A percentile compares a stretch with the other conserved stretches of the same genome.
Evolutionary conservation across 805 yeast species (phyloP).

Genomic region (Grigorovia jiainica): DNA sequence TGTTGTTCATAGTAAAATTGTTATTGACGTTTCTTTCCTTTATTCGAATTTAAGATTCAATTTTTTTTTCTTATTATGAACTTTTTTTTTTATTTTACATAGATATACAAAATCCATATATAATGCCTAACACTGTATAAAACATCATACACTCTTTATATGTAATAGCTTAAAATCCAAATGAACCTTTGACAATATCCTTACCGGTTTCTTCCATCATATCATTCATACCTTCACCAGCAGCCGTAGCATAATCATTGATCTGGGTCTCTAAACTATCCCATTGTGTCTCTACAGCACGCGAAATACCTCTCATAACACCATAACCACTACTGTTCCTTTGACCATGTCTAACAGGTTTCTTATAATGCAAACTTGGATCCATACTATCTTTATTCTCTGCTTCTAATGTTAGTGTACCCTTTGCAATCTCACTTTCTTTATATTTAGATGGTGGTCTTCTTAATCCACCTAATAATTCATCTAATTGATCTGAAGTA

Average conservation of each 20-base stretch:
- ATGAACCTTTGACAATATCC: constrained; percentile 40
- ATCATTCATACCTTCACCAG: constrained; percentile 47
- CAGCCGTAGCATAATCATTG: constrained; percentile 46
- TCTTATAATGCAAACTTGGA: constrained; percentile 29
- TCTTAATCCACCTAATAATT: constrained; percentile 63
- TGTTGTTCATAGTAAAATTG: neutral
- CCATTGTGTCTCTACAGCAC: constrained; percentile 42
- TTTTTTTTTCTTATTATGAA: neutral
- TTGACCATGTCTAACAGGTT: constrained; percentile 36
- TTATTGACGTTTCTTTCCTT: no score
- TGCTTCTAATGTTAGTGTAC: constrained; percentile 27
- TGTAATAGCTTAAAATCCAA: constrained; percentile 36
- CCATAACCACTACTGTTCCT: constrained; percentile 34
- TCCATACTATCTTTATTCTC: constrained; percentile 3
- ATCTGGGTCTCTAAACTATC: constrained; percentile 45
- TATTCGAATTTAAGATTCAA: neutral
- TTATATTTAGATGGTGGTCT: constrained; percentile 50
- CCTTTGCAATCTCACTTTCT: constrained; percentile 50
- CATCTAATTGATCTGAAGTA: constrained; percentile 53
- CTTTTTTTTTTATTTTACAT: neutral
- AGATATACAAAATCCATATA: no score
- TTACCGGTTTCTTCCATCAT: constrained; percentile 41
- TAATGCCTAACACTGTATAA: no score
- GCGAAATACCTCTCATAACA: constrained; percentile 30
- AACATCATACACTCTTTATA: no score